Base-by-base conservation (phyloP, 2,329 filamentous ascomycete species). In the Dothistroma septosporum region DNA sequence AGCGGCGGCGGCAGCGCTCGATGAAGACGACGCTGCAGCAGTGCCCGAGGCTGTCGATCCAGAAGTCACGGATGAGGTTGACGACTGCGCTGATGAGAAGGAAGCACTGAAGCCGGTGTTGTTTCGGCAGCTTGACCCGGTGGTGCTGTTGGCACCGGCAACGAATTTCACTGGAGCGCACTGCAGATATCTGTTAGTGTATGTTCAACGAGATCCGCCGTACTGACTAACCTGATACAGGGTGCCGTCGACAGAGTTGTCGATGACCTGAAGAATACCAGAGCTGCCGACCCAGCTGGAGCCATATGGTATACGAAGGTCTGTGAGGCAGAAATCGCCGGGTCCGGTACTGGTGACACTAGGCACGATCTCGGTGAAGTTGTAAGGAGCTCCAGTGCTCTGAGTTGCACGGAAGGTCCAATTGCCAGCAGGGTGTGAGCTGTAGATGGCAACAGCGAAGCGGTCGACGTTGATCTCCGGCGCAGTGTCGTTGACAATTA, bases 131-230 rank as follows among this genome's bases (percentile, higher is more conserved):
- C 61, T 56, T 21, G 56, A 47, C 8, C 69, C 69, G 33, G 66
- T 44, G 2, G 71, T 73, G 53, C 44, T 49, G 66, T 72, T 73
- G 54, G 64, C 61, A n/a, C 71, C 71, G 1, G 63, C 55, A 41
- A 69, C 67, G 53, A 72, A 73, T 53, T 66, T 68, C 48, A 73
- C 70, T 9, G 71, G 68, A 11, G 70, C 70, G 54, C 71, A 73
- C 70, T 73, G 32, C 35, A n/a, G 14, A 11, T 31, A 47, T 11
- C 32, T 4, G n/a, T 8, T 21, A 19, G 24, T 28, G 16, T 14
- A 24, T 24, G 37, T 58, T 12, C 28, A 12, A 50, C 21, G 47
- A 16, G 10, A 11, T 32, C 28, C 6, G 47, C 22, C 10, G 21
- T 19, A 31, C 4, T n/a, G 16, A 61, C 66, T 49, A 64, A 72